These are phyloP conservation scores for Coleophoma cylindrospora DNA, from an alignment of 2,329 filamentous ascomycete genomes.

Conservation along the genomic window DNA sequence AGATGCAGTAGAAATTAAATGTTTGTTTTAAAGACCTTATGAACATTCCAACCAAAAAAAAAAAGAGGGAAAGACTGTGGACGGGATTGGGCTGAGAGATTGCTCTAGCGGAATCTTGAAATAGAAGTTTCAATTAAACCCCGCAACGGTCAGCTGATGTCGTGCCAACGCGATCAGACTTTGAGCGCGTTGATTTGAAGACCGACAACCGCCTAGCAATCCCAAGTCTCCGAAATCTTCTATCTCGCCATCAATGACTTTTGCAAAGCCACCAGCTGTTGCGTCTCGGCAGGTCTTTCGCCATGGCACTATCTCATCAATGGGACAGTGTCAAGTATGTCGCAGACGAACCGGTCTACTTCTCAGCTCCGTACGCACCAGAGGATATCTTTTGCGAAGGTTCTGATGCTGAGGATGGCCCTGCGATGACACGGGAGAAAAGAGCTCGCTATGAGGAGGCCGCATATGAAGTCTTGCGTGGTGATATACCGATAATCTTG, in stretches of 20 bases:
- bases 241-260: not conserved
- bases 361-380: slow-evolving; percentile 33
- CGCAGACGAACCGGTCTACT: slow-evolving; percentile 39
- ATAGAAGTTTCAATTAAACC: too few species aligned
- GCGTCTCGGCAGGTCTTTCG: not conserved
- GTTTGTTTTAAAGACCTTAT: too few species aligned
- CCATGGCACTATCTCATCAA: not conserved
- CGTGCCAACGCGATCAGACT: too few species aligned
- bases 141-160: too few species aligned
- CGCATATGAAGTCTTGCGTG: slow-evolving; percentile 52
- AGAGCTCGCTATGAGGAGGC: slow-evolving; percentile 53
- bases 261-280: not conserved
- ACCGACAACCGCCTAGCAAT: not conserved
- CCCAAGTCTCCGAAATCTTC: not conserved
- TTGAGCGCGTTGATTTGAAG: not conserved
- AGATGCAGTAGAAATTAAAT: too few species aligned
- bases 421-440: slow-evolving; percentile 41
- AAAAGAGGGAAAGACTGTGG: too few species aligned
- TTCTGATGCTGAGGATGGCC: slow-evolving; percentile 53
- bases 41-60: too few species aligned
- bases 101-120: too few species aligned
- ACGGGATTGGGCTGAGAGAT: too few species aligned
- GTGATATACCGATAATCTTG: slow-evolving; percentile 49
- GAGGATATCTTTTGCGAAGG: slow-evolving; percentile 48
- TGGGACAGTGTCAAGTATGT: not conserved